These are phyloP conservation scores for Fusarium paranaense DNA, from an alignment of 2,329 filamentous ascomycete species.

Conservation along the genomic window DNA sequence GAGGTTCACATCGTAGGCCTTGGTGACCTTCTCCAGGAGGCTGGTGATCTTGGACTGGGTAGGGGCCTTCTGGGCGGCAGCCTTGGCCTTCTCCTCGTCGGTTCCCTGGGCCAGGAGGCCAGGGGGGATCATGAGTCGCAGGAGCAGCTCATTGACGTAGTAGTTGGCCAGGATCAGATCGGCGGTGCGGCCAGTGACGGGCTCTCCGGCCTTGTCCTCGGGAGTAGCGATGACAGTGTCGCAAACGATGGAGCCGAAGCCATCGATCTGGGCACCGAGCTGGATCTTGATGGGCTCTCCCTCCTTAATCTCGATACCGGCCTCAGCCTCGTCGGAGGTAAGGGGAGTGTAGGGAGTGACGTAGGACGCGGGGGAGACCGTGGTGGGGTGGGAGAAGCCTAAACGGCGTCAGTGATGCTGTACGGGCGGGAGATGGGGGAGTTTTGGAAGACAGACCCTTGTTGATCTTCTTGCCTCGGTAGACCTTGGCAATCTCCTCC, in stretches of 20 bases:
- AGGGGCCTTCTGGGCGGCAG: constrained; percentile 82
- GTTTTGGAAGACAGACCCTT: constrained; percentile 74
- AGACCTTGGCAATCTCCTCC: constrained; percentile 94
- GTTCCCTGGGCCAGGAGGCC: constrained; percentile 84
- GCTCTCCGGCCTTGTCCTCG: constrained; percentile 70
- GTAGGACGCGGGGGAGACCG: constrained; percentile 92
- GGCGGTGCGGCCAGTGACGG: constrained; percentile 80
- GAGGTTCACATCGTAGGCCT: constrained; percentile 89
- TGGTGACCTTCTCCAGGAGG: constrained; percentile 90
- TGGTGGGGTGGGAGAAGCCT: constrained; percentile 95
- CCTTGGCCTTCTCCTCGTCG: constrained; percentile 96
- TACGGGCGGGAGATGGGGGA: neutral
- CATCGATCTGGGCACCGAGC: constrained; percentile 98
- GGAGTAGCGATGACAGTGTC: constrained; percentile 84
- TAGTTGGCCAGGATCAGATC: constrained; percentile 91
- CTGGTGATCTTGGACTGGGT: constrained; percentile 88
- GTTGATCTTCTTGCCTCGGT: constrained; percentile 95
- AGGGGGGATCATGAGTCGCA: constrained; percentile 92
- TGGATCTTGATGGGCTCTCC: constrained; percentile 96
- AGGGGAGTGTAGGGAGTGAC: constrained; percentile 97
- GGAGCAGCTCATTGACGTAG: constrained; percentile 94
- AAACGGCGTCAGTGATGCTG: constrained; percentile 31
- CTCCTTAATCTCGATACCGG: constrained; percentile 80
- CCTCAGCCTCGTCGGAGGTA: constrained; percentile 86
- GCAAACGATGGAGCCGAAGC: constrained; percentile 95